phyloP scores from a whole-genome alignment of 2,329 filamentous ascomycete genomes.

The Arachnopeziza araneosa region DNA sequence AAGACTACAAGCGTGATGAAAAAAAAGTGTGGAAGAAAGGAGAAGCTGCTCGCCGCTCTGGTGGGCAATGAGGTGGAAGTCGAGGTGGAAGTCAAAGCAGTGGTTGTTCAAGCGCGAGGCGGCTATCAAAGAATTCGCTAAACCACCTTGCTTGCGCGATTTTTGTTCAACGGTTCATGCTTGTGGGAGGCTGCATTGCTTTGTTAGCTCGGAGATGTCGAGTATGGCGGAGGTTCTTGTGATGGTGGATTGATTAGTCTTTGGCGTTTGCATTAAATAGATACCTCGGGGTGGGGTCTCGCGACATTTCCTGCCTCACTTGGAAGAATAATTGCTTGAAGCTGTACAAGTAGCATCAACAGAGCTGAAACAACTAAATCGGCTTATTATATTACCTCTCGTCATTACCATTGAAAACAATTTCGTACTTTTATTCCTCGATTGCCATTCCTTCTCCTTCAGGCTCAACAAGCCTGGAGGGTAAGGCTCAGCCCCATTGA shows the following conservation, averaged over 20 bases:
- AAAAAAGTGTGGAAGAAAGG: not conserved
- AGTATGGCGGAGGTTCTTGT: not conserved
- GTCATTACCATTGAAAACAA: too few species aligned
- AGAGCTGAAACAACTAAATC: too few species aligned
- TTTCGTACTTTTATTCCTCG: too few species aligned
- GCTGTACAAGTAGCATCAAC: too few species aligned
- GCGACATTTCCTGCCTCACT: not conserved
- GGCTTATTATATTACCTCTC: too few species aligned
- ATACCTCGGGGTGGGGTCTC: not conserved
- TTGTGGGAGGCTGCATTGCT: not conserved
- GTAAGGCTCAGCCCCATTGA: too few species aligned
- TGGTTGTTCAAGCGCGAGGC: not conserved
- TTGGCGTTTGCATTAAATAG: not conserved
- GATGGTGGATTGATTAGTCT: not conserved
- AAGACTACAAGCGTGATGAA: constrained; percentile 11
- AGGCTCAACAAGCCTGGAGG: too few species aligned
- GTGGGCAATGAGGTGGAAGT: not conserved
- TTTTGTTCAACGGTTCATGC: not conserved
- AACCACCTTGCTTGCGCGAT: not conserved
- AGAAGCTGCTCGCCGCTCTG: not conserved
- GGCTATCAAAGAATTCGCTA: too few species aligned
- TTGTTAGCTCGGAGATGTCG: not conserved
- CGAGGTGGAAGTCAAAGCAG: not conserved
- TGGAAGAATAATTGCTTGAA: too few species aligned
- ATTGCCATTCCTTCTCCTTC: too few species aligned